Conservation (phyloP, 192 early-diverging fungal species). For the Kickxella alabastrina region DNA sequence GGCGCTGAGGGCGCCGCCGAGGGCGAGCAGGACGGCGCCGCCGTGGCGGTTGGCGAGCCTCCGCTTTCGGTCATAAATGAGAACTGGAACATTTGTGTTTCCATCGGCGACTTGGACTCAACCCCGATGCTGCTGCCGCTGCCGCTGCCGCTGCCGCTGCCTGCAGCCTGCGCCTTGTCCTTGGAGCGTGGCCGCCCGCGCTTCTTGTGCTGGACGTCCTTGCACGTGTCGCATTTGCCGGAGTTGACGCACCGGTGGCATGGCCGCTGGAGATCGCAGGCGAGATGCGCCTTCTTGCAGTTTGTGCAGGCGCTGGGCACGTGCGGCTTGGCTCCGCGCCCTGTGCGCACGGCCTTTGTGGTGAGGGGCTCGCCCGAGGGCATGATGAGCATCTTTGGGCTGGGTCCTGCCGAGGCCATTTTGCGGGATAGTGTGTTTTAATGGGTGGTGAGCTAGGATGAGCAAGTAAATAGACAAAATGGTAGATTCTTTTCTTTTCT, state of each 20-base stretch:
- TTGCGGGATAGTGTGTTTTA: neutral
- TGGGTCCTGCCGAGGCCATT: neutral
- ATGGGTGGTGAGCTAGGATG: neutral
- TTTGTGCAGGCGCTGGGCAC: conserved; percentile 86
- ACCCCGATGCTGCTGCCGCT: no score
- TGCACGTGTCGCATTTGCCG: conserved; percentile 71
- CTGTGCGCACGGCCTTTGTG: conserved; percentile 11
- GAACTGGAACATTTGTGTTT: conserved; percentile 51
- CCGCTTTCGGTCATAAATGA: conserved; percentile 13
- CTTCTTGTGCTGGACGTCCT: conserved; percentile 87
- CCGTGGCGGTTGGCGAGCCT: neutral
- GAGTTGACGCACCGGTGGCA: conserved; percentile 74
- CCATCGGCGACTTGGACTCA: conserved; percentile 27
- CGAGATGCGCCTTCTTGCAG: conserved; percentile 83
- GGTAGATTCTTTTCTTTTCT: neutral
- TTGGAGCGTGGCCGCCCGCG: conserved; percentile 77
- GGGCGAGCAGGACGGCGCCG: conserved; percentile 2
- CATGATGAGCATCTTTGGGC: neutral
- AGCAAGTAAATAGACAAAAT: neutral
- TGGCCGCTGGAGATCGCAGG: conserved; percentile 83
- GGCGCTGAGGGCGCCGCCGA: conserved; percentile 1
- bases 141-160: no score
- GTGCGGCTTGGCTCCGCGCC: conserved; percentile 59
- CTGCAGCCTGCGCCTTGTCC: conserved; percentile 48
- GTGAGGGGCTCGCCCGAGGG: neutral